phyloP scores from a whole-genome alignment of 441 rosid genomes.

The Euphorbia celastroides region DNA sequence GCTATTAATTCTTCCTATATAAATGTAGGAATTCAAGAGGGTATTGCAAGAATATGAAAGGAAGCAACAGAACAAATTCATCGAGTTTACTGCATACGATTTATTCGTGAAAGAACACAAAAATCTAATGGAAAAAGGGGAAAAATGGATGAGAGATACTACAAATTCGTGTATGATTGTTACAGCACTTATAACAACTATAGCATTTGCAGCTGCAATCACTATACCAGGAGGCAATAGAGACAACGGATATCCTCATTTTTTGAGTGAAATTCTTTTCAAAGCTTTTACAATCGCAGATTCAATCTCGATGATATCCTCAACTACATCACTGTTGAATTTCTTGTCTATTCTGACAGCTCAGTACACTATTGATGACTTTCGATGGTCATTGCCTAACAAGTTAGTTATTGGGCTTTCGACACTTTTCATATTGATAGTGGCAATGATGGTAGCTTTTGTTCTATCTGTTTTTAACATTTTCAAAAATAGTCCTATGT shows the following conservation, averaged over 20 bases:
- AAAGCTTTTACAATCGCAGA: constrained; percentile 14
- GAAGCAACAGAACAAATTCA: neutral
- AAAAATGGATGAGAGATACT: constrained; percentile 1
- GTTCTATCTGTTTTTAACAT: neutral
- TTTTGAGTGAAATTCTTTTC: neutral
- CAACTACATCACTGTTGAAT: neutral
- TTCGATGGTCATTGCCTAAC: neutral
- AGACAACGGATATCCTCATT: constrained; percentile 10
- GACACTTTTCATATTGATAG: neutral
- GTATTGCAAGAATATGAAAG: neutral
- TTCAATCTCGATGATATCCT: constrained; percentile 6
- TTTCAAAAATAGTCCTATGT: neutral
- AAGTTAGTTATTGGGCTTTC: neutral
- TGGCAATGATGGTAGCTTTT: constrained; percentile 2
- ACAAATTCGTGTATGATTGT: constrained; percentile 20
- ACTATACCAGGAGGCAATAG: constrained; percentile 29
- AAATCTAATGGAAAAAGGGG: neutral
- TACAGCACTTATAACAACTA: constrained; percentile 32
- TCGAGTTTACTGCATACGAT: neutral
- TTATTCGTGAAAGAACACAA: neutral
- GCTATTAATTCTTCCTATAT: no score
- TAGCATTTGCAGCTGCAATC: constrained; percentile 34
- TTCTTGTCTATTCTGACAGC: neutral
- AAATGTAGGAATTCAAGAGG: constrained; percentile 9
- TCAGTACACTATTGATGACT: neutral